Conservation (phyloP, 805 yeast genomes). For the Blastobotrys muscicola region DNA sequence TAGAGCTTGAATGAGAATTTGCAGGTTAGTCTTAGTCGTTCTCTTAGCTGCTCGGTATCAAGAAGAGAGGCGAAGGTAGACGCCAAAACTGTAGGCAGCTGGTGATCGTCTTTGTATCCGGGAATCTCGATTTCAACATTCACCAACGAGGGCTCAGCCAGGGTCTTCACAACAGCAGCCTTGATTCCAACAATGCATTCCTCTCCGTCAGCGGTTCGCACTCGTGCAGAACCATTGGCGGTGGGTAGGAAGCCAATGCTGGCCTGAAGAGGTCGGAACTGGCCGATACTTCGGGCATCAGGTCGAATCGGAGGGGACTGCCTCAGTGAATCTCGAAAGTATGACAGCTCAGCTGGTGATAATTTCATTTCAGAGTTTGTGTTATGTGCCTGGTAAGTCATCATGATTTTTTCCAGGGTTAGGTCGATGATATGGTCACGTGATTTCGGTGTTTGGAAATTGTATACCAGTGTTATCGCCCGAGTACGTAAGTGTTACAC, state of each 20-base stretch:
- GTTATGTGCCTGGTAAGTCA: not conserved
- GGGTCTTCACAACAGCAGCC: slow-evolving; percentile 56
- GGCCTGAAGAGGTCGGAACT: slow-evolving; percentile 81
- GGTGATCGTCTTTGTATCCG: slow-evolving; percentile 72
- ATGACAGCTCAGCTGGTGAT: slow-evolving; percentile 36
- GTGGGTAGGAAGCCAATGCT: slow-evolving; percentile 71
- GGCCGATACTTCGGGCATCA: slow-evolving; percentile 67
- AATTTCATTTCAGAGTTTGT: slow-evolving; percentile 21
- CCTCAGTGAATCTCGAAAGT: slow-evolving; percentile 61
- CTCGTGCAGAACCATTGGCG: slow-evolving; percentile 87
- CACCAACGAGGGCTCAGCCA: slow-evolving; percentile 40
- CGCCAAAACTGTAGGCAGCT: slow-evolving; percentile 53
- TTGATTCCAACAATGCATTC: slow-evolving; percentile 91
- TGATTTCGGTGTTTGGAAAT: no score
- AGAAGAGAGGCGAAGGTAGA: slow-evolving; percentile 46
- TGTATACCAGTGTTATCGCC: no score
- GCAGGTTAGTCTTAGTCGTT: slow-evolving; percentile 52
- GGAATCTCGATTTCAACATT: slow-evolving; percentile 62
- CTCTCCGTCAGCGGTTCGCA: slow-evolving; percentile 78
- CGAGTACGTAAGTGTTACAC: no score
- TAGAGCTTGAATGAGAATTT: slow-evolving; percentile 67
- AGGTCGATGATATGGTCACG: no score
- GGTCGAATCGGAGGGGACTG: slow-evolving; percentile 62
- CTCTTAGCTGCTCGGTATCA: slow-evolving; percentile 28
- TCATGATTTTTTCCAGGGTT: no score